A percentile compares a stretch with the other conserved stretches of the same genome.
phyloP scores from a whole-genome alignment of 108 stramenopile species.

The Parmales sp. region DNA sequence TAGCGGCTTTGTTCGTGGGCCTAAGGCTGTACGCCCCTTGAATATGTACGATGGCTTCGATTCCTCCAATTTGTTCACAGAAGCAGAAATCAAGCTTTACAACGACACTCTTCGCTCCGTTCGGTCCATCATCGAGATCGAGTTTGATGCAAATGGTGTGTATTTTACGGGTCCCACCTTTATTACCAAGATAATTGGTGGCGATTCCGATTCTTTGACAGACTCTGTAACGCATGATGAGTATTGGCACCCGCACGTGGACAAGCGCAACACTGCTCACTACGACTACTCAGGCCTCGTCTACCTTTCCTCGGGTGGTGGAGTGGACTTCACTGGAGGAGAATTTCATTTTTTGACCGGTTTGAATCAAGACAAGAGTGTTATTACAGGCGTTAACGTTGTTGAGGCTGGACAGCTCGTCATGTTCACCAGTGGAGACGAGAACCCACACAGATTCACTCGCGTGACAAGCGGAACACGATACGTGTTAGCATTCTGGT shows the following conservation, averaged over 20 bases:
- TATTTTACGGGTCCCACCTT: too few species aligned
- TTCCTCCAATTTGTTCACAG: too few species aligned
- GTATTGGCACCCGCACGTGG: constrained; percentile 34
- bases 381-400: background rate
- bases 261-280: constrained; percentile 36
- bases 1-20: too few species aligned
- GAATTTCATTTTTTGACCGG: constrained; percentile 13
- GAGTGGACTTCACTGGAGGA: constrained; percentile 28
- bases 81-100: too few species aligned
- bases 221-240: constrained; percentile 39
- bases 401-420: constrained; percentile 19
- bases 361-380: background rate
- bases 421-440: constrained; percentile 23
- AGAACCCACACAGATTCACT: constrained; percentile 25
- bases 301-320: constrained; percentile 21
- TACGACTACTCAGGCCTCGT: constrained; percentile 35
- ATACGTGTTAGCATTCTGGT: constrained; percentile 31
- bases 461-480: constrained; percentile 18
- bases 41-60: too few species aligned
- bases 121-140: too few species aligned
- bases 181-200: too few species aligned
- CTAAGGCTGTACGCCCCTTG: too few species aligned
- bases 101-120: too few species aligned
- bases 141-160: too few species aligned
- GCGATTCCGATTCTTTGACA: too few species aligned